Evolutionary conservation across 2,329 filamentous ascomycete genomes (phyloP).

Genomic region (Teratosphaeria viscida): DNA sequence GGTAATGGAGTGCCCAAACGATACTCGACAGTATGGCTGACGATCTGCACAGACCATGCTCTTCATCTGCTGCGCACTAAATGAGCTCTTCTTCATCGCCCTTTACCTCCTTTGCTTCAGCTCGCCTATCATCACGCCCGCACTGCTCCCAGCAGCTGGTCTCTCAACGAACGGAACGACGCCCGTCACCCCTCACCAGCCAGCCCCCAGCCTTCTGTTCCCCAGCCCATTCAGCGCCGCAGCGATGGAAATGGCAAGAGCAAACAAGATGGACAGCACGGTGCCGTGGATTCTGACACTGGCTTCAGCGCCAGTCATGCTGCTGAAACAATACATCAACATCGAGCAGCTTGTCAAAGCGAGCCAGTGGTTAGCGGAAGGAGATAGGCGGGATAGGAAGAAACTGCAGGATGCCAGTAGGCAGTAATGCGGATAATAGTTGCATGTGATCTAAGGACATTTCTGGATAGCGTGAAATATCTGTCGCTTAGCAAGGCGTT

Average conservation of each 20-base stretch:
- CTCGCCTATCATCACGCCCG: slow-evolving; percentile 77
- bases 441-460: neutral
- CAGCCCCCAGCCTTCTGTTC: slow-evolving; percentile 61
- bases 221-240: slow-evolving; percentile 84
- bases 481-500: neutral
- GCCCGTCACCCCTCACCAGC: slow-evolving; percentile 29
- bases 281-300: slow-evolving; percentile 71
- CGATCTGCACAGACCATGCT: slow-evolving; percentile 58
- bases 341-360: slow-evolving; percentile 89
- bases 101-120: slow-evolving; percentile 97
- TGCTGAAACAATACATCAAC: slow-evolving; percentile 86
- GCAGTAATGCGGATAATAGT: neutral
- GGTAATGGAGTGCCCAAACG: slow-evolving; percentile 44
- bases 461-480: neutral
- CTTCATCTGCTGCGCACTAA: slow-evolving; percentile 80
- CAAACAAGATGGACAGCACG: slow-evolving; percentile 63
- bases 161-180: slow-evolving; percentile 22
- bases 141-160: slow-evolving; percentile 47
- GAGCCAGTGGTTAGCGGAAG: slow-evolving; percentile 82
- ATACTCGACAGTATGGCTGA: neutral
- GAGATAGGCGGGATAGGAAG: slow-evolving; percentile 45
- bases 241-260: slow-evolving; percentile 78
- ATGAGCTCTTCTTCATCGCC: slow-evolving; percentile 96
- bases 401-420: slow-evolving; percentile 5
- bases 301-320: slow-evolving; percentile 77